These are phyloP conservation scores for Dorcoceras hygrometricum DNA, from an alignment of 257 asterid genomes.

Conservation along the genomic window DNA sequence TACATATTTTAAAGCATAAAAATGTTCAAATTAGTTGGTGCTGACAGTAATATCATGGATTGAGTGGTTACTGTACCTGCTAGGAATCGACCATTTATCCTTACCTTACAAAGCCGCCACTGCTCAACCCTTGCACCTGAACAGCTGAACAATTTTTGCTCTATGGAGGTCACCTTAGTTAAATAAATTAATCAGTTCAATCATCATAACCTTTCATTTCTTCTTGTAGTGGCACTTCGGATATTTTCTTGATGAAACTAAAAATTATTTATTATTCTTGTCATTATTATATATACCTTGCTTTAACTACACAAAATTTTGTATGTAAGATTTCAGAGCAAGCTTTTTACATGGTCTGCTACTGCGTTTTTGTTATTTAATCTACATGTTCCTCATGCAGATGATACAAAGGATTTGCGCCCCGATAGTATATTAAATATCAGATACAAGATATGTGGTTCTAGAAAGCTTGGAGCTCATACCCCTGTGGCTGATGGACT, in stretches of 20 bases:
- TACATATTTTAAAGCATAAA: background rate
- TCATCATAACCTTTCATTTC: background rate
- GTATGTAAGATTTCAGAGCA: background rate
- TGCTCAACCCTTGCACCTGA: background rate
- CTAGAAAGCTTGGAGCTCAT: conserved; percentile 82
- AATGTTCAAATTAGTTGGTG: conserved; percentile 1
- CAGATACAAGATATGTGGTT: conserved; percentile 67
- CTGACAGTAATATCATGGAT: background rate
- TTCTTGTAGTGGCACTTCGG: conserved; percentile 1
- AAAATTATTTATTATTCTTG: background rate
- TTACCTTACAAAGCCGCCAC: background rate
- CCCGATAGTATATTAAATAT: conserved; percentile 69
- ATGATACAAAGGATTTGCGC: conserved; percentile 41
- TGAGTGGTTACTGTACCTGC: background rate
- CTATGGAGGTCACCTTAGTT: background rate
- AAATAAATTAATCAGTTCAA: background rate
- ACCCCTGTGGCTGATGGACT: conserved; percentile 55
- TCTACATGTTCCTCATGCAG: conserved; percentile 37
- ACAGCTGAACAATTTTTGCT: background rate
- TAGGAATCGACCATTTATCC: background rate
- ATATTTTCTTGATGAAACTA: conserved; percentile 2
- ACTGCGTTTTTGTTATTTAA: conserved; percentile 8
- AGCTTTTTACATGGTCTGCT: conserved; percentile 6
- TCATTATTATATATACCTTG: background rate
- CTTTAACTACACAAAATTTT: background rate